These are phyloP conservation scores for Verticillium nubilum DNA, from an alignment of 2,329 filamentous ascomycete genomes.

Conservation along the genomic window DNA sequence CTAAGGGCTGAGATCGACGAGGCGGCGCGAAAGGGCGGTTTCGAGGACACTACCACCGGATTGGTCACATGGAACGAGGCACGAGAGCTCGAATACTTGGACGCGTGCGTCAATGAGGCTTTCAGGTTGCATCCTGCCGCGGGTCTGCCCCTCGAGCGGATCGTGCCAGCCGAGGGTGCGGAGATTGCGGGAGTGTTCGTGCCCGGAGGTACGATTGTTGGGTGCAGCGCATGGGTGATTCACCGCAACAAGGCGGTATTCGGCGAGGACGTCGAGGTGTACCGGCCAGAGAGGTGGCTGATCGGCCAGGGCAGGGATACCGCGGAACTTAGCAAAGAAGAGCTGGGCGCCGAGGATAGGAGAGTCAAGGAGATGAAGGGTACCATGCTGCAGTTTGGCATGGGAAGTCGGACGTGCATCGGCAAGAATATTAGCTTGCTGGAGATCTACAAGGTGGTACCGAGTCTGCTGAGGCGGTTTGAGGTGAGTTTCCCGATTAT, in stretches of 20 bases:
- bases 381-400: constrained; percentile 69
- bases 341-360: constrained; percentile 37
- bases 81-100: constrained; percentile 68
- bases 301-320: constrained; percentile 27
- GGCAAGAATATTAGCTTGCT: constrained; percentile 61
- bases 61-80: constrained; percentile 65
- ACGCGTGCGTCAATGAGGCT: constrained; percentile 72
- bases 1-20: constrained; percentile 59
- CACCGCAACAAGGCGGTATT: constrained; percentile 65
- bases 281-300: constrained; percentile 64
- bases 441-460: constrained; percentile 60
- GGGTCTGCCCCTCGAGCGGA: constrained; percentile 66
- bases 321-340: constrained; percentile 10
- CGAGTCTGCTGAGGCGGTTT: constrained; percentile 57
- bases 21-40: constrained; percentile 45
- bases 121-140: constrained; percentile 72
- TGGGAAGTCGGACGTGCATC: constrained; percentile 64
- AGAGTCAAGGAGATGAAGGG: constrained; percentile 62
- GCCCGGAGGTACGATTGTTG: constrained; percentile 66
- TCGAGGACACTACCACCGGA: constrained; percentile 46
- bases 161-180: constrained; percentile 60
- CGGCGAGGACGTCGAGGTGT: constrained; percentile 60
- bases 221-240: constrained; percentile 70
- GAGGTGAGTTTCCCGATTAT: constrained; percentile 35
- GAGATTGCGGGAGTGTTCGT: constrained; percentile 59